Conservation (phyloP, 768 basidiomycete species). For the Russula ochroleuca region DNA sequence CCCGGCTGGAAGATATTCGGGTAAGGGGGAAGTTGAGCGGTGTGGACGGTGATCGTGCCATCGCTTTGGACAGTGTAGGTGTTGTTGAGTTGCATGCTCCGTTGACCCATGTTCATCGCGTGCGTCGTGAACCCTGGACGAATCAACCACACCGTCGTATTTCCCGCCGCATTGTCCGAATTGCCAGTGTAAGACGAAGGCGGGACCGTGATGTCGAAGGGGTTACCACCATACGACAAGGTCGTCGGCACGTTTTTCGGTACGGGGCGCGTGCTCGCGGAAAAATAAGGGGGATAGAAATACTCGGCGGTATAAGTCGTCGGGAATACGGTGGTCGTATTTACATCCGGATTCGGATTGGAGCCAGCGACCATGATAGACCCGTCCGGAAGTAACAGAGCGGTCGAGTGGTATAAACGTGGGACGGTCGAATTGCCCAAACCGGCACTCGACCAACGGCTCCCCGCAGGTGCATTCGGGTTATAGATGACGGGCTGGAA, state of each 20-base stretch:
- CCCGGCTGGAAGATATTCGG: slow-evolving; percentile 14
- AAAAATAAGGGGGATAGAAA: slow-evolving; percentile 12
- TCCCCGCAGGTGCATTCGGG: slow-evolving; percentile 4
- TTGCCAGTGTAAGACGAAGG: background rate
- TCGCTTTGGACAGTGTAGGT: background rate
- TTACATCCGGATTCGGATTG: slow-evolving; percentile 7
- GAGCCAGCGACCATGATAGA: slow-evolving; percentile 15
- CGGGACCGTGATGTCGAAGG: slow-evolving; percentile 5
- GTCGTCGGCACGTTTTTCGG: slow-evolving; percentile 3
- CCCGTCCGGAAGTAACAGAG: slow-evolving; percentile 2
- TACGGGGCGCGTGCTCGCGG: background rate
- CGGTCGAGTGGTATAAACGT: slow-evolving; percentile 14
- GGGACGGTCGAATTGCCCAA: background rate
- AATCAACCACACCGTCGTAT: slow-evolving; percentile 3
- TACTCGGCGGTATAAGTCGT: slow-evolving; percentile 8
- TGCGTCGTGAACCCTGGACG: slow-evolving; percentile 14
- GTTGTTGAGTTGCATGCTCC: slow-evolving; percentile 7
- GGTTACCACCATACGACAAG: slow-evolving; percentile 5
- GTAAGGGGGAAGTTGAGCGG: background rate
- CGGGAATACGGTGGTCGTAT: background rate
- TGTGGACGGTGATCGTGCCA: background rate
- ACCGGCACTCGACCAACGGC: slow-evolving; percentile 2
- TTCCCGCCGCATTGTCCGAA: background rate
- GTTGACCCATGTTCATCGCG: slow-evolving; percentile 16
- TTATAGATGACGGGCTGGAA: slow-evolving; percentile 5